Percentiles rank a stretch among this genome's conserved stretches.
Evolutionary conservation across 306 rosid genomes (phyloP).

Genomic region (Begonia loranthoides): DNA sequence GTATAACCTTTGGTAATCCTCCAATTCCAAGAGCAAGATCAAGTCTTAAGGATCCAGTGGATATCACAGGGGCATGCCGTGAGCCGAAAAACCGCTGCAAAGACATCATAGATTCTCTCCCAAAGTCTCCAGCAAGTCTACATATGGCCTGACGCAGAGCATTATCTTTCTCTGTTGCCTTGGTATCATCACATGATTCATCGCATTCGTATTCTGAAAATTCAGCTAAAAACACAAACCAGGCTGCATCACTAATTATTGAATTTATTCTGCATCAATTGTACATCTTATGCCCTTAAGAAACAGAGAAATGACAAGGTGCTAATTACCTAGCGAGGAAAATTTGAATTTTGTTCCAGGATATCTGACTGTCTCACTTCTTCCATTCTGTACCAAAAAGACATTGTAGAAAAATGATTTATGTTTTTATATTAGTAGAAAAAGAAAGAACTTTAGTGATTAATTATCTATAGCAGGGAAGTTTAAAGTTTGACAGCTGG

Average conservation of each 20-base stretch:
- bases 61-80: slow-evolving; percentile 38
- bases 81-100: slow-evolving; percentile 36
- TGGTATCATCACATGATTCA: slow-evolving; percentile 34
- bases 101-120: slow-evolving; percentile 49
- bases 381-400: slow-evolving; percentile 30
- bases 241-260: background rate
- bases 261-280: background rate
- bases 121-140: slow-evolving; percentile 52
- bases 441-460: background rate
- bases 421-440: background rate
- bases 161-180: slow-evolving; percentile 42
- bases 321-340: slow-evolving; percentile 37
- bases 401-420: slow-evolving; percentile 1
- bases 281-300: background rate
- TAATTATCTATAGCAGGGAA: too few species aligned
- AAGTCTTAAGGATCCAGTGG: slow-evolving; percentile 78
- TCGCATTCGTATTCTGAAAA: slow-evolving; percentile 43
- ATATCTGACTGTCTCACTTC: slow-evolving; percentile 18
- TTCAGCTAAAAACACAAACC: slow-evolving; percentile 19
- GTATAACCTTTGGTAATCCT: slow-evolving; percentile 67
- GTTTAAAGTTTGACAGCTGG: too few species aligned
- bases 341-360: slow-evolving; percentile 18
- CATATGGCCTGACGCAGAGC: slow-evolving; percentile 55
- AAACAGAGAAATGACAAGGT: slow-evolving; percentile 4
- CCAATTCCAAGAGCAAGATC: slow-evolving; percentile 80